These are phyloP conservation scores for Rheum nobile DNA, from an alignment of 148 eudicot genomes.

Conservation along the genomic window DNA sequence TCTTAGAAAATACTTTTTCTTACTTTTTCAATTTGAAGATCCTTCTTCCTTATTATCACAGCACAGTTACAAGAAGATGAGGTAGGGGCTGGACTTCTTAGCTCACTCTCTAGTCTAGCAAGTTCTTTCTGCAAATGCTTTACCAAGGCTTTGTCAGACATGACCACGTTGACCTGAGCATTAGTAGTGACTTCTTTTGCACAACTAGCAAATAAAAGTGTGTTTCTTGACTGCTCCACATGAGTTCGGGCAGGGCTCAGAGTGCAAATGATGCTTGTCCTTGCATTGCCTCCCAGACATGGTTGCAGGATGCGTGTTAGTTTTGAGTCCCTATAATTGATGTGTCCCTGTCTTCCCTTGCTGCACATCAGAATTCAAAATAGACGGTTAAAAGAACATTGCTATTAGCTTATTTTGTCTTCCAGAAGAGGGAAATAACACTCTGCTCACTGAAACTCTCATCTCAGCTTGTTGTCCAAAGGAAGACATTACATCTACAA, in stretches of 20 bases:
- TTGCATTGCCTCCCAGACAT: constrained; percentile 92
- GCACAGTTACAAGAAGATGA: constrained; percentile 57
- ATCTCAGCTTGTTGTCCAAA: not conserved
- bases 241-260: constrained; percentile 90
- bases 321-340: constrained; percentile 88
- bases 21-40: constrained; percentile 85
- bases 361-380: constrained; percentile 18
- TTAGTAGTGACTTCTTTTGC: constrained; percentile 92
- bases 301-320: constrained; percentile 90
- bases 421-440: not conserved
- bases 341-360: constrained; percentile 88
- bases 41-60: constrained; percentile 62
- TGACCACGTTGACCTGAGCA: constrained; percentile 92
- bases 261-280: constrained; percentile 91
- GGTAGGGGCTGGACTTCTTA: constrained; percentile 62
- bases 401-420: not conserved
- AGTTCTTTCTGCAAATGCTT: constrained; percentile 88
- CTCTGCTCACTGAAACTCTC: not conserved
- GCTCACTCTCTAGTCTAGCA: constrained; percentile 79
- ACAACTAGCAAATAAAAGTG: constrained; percentile 85
- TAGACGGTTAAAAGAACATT: not conserved
- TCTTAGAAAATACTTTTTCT: not conserved
- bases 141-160: constrained; percentile 97
- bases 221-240: constrained; percentile 95
- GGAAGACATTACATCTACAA: not conserved